Evolutionary conservation across 306 rosid species (phyloP).

Genomic region (Cyamopsis tetragonoloba): DNA sequence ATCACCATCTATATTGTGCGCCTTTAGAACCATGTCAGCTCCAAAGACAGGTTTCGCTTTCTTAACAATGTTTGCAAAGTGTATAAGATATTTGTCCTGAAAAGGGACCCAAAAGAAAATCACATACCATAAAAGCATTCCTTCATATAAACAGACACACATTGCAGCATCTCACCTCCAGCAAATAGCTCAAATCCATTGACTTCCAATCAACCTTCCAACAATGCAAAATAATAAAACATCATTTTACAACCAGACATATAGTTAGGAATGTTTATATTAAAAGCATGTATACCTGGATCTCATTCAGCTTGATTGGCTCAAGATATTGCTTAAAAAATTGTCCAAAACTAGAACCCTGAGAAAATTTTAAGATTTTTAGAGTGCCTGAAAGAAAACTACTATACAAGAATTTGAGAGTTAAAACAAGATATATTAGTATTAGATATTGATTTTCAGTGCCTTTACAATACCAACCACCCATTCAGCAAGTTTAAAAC

Average conservation of each 20-base stretch:
- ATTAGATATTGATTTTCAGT: neutral
- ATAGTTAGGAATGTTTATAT: slow-evolving; percentile 5
- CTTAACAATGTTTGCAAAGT: slow-evolving; percentile 56
- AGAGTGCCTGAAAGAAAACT: slow-evolving; percentile 9
- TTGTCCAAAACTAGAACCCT: slow-evolving; percentile 98
- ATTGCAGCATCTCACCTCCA: slow-evolving; percentile 58
- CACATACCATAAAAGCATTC: slow-evolving; percentile 21
- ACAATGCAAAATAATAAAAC: slow-evolving; percentile 29
- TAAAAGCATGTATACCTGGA: slow-evolving; percentile 43
- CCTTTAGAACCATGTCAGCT: slow-evolving; percentile 66
- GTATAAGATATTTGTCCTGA: slow-evolving; percentile 60
- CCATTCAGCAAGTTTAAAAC: slow-evolving; percentile 10
- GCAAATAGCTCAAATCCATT: slow-evolving; percentile 82
- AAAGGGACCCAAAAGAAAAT: slow-evolving; percentile 25
- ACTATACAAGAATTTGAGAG: slow-evolving; percentile 6
- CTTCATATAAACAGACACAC: neutral
- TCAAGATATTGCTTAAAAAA: slow-evolving; percentile 84
- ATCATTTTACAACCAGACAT: slow-evolving; percentile 29
- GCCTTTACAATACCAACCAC: neutral
- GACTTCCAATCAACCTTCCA: slow-evolving; percentile 82
- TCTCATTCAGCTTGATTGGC: slow-evolving; percentile 87
- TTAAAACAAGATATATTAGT: neutral
- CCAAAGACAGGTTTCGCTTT: slow-evolving; percentile 73
- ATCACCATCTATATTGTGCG: slow-evolving; percentile 63
- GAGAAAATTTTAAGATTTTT: slow-evolving; percentile 26